Percentiles rank a stretch among this genome's conserved stretches.
Evolutionary conservation across 345 rosid genomes (phyloP).

Genomic region (Eucalyptus sideroxylon): DNA sequence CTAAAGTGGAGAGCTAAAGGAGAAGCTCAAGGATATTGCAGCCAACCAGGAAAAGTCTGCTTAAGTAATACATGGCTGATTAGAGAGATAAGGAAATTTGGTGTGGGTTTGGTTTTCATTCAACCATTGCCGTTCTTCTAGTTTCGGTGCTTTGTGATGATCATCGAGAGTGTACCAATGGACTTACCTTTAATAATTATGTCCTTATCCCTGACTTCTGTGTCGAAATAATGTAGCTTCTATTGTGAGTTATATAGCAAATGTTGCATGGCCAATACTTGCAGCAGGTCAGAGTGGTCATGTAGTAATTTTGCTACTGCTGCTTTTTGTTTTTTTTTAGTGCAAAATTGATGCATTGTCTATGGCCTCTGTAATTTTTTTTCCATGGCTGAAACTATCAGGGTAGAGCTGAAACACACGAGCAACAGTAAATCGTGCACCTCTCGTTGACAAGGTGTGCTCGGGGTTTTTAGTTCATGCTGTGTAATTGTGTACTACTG

Average conservation of each 20-base stretch:
- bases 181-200: background rate
- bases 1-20: too few relatives aligned
- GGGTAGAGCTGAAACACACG: too few relatives aligned
- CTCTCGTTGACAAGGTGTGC: too few relatives aligned
- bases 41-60: background rate
- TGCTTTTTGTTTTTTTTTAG: background rate
- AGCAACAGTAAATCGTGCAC: rapidly evolving
- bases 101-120: background rate
- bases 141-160: background rate
- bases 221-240: background rate
- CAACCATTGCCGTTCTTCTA: background rate
- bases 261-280: background rate
- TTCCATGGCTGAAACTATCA: background rate
- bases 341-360: background rate
- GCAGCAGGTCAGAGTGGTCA: background rate
- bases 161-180: background rate
- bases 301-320: background rate
- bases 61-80: background rate
- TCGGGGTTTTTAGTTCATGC: too few relatives aligned
- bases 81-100: background rate
- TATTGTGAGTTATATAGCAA: background rate
- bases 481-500: too few relatives aligned
- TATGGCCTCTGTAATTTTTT: background rate
- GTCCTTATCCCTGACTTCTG: background rate
- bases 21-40: too few relatives aligned